These are phyloP conservation scores for Phytophthora pinifolia DNA, from an alignment of 352 stramenopile species.

Conservation along the genomic window DNA sequence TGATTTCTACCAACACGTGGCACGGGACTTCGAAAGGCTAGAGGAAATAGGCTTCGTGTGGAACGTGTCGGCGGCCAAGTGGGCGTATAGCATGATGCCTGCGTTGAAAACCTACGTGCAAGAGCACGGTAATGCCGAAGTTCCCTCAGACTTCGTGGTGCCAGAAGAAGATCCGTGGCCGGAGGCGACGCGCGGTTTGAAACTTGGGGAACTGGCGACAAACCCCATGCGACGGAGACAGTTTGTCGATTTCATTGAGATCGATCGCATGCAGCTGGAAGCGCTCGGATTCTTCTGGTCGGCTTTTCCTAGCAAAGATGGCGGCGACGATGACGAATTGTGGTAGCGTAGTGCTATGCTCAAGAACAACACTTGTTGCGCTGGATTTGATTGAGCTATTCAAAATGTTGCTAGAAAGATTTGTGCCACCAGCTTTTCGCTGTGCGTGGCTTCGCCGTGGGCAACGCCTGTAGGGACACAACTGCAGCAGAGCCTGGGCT, in stretches of 20 bases:
- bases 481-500: too few species aligned
- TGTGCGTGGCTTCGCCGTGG: too few species aligned
- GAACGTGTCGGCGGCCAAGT: conserved; percentile 45
- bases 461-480: too few species aligned
- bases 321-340: conserved; percentile 3
- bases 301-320: conserved; percentile 6
- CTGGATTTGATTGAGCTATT: too few species aligned
- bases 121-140: conserved; percentile 29
- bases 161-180: conserved; percentile 45
- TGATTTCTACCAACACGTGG: conserved; percentile 52
- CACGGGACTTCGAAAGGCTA: conserved; percentile 43
- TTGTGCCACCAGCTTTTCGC: too few species aligned
- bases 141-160: conserved; percentile 55
- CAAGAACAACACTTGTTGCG: neutral
- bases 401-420: too few species aligned
- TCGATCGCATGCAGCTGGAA: conserved; percentile 48
- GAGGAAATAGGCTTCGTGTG: conserved; percentile 62
- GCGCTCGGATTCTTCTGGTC: conserved; percentile 54
- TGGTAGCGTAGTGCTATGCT: neutral
- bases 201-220: conserved; percentile 37
- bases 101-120: conserved; percentile 46
- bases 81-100: conserved; percentile 45
- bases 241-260: conserved; percentile 54
- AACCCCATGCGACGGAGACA: conserved; percentile 23
- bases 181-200: conserved; percentile 29